Conservation (phyloP, 2,329 filamentous ascomycete species). For the Talaromyces sp. region DNA sequence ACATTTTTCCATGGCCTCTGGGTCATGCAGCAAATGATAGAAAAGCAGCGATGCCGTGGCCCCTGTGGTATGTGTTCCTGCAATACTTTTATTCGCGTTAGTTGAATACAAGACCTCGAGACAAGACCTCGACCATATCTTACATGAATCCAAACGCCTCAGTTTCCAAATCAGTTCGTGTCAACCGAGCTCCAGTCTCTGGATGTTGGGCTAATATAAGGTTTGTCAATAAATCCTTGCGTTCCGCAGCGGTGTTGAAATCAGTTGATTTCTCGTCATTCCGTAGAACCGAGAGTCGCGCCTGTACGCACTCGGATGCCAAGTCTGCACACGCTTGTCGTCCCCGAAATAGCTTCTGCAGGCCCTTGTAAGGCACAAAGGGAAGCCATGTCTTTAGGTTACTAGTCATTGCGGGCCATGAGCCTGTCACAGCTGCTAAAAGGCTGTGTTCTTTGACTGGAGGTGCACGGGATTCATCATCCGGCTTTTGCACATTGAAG, state of each 20-base stretch:
- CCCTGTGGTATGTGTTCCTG: slow-evolving; percentile 30
- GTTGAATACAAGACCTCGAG: background rate
- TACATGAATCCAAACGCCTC: slow-evolving; percentile 37
- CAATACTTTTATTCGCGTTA: slow-evolving; percentile 19
- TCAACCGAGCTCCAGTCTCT: slow-evolving; percentile 29
- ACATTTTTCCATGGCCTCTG: slow-evolving; percentile 17
- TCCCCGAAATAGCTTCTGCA: background rate
- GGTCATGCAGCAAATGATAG: slow-evolving; percentile 28
- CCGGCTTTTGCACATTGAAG: background rate
- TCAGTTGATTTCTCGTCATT: background rate
- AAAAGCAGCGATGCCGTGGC: slow-evolving; percentile 27
- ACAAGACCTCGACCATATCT: slow-evolving; percentile 10
- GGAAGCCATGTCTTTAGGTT: background rate
- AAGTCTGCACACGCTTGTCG: background rate
- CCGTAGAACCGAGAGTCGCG: background rate
- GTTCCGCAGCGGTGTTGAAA: slow-evolving; percentile 7
- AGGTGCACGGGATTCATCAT: background rate
- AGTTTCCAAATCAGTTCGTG: slow-evolving; percentile 26
- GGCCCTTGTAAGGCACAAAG: background rate
- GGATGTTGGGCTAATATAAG: slow-evolving; percentile 34
- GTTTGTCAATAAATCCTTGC: slow-evolving; percentile 32
- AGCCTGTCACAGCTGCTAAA: background rate
- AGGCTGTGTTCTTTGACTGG: background rate
- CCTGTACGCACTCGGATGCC: background rate
- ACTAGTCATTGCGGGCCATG: background rate